Evolutionary conservation across 2,329 filamentous ascomycete species (phyloP).

Genomic region (Hypomyces rosellus): DNA sequence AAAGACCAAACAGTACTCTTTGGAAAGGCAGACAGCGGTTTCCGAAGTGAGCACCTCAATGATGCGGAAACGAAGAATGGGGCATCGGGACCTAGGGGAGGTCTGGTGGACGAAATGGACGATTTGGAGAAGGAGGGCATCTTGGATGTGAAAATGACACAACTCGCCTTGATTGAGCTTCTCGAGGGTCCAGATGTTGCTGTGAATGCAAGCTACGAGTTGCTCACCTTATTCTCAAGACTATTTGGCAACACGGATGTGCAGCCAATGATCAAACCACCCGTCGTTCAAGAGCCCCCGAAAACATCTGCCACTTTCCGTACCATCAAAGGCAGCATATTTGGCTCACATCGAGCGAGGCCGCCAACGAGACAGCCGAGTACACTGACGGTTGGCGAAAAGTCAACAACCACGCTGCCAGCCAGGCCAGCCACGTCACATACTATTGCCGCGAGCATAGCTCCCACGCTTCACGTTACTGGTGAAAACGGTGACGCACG

Average conservation of each 20-base stretch:
- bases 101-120: conserved; percentile 73
- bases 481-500: conserved; percentile 49
- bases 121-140: conserved; percentile 78
- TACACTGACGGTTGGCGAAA: conserved; percentile 33
- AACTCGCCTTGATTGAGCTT: conserved; percentile 76
- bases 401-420: conserved; percentile 24
- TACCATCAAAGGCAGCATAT: conserved; percentile 69
- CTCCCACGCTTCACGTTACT: conserved; percentile 73
- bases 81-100: conserved; percentile 25
- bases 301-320: conserved; percentile 67
- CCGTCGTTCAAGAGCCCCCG: conserved; percentile 48
- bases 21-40: conserved; percentile 51
- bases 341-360: conserved; percentile 48
- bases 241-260: conserved; percentile 60
- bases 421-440: conserved; percentile 35
- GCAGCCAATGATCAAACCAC: conserved; percentile 35
- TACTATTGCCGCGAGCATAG: conserved; percentile 36
- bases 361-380: conserved; percentile 38
- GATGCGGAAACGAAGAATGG: conserved; percentile 35
- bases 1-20: conserved; percentile 65
- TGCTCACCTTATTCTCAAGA: conserved; percentile 73
- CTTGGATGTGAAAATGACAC: conserved; percentile 93
- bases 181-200: conserved; percentile 78
- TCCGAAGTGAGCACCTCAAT: conserved; percentile 62
- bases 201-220: conserved; percentile 80